Evolutionary conservation across 176 grass and related monocot species (phyloP).

Genomic region (Neostapfia colusana): DNA sequence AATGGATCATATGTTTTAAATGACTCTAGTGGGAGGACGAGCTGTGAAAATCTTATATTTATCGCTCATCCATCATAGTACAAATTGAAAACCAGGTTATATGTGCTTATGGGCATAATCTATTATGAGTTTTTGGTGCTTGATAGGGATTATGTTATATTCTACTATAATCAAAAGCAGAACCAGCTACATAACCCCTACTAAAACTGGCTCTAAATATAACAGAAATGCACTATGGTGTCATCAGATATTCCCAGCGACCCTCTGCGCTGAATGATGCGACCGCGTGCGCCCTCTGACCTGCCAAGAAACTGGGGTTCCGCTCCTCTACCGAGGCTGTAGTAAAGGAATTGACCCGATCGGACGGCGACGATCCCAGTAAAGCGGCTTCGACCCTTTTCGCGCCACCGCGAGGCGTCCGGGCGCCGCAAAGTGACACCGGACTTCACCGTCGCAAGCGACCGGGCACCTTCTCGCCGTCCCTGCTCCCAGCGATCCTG

Average conservation of each 20-base stretch:
- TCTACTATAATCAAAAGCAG: neutral
- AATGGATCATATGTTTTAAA: too few species aligned
- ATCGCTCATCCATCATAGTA: too few species aligned
- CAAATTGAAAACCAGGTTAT: too few species aligned
- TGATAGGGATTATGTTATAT: too few species aligned
- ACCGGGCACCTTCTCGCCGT: neutral
- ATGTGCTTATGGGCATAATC: too few species aligned
- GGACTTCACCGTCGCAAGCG: neutral
- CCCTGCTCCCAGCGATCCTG: neutral
- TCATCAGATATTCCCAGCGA: neutral
- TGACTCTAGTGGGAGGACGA: too few species aligned
- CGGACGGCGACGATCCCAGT: constrained; percentile 8
- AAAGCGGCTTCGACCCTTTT: constrained; percentile 16
- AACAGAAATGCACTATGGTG: neutral
- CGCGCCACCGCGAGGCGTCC: constrained; percentile 17
- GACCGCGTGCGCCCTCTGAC: neutral
- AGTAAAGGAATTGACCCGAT: constrained; percentile 24
- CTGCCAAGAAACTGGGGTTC: neutral
- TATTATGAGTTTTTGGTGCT: too few species aligned
- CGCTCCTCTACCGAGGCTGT: neutral
- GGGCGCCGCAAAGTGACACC: constrained; percentile 31
- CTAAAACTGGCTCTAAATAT: too few species aligned
- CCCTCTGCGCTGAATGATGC: neutral
- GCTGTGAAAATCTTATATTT: too few species aligned
- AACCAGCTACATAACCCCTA: too few species aligned